A percentile compares a stretch with the other conserved stretches of the same genome.
Conservation (phyloP, 139 green algal genomes). For the Marvania coccoides region DNA sequence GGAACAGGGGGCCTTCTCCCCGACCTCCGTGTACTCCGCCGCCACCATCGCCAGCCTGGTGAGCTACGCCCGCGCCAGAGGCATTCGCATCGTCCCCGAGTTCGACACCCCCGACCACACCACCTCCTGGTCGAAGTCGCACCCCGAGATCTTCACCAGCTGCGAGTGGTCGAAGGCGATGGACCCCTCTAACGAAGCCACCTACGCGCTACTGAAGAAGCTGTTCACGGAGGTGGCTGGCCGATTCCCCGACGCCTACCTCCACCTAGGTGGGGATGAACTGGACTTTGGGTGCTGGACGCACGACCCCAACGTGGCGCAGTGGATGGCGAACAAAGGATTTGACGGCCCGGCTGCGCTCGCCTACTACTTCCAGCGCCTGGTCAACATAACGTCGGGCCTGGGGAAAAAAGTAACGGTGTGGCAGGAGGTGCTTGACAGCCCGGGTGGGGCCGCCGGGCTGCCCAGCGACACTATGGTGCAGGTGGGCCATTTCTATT, state of each 20-base stretch:
- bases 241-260: slow-evolving; percentile 32
- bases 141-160: slow-evolving; percentile 33
- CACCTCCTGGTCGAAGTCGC: slow-evolving; percentile 34
- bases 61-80: slow-evolving; percentile 31
- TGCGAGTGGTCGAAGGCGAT: slow-evolving; percentile 19
- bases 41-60: slow-evolving; percentile 31
- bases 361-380: slow-evolving; percentile 19
- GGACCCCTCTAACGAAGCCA: slow-evolving; percentile 1
- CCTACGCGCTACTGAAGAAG: slow-evolving; percentile 12
- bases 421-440: slow-evolving; percentile 38
- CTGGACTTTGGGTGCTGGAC: background rate
- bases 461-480: too few relatives aligned
- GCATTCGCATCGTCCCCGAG: slow-evolving; percentile 51
- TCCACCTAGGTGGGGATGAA: slow-evolving; percentile 39
- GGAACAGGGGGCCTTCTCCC: slow-evolving; percentile 14
- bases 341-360: background rate
- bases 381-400: slow-evolving; percentile 10
- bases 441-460: too few relatives aligned
- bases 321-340: background rate
- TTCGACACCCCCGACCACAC: slow-evolving; percentile 53
- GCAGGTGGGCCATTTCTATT: too few relatives aligned
- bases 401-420: slow-evolving; percentile 12
- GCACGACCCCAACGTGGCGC: background rate
- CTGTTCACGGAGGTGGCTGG: slow-evolving; percentile 19
- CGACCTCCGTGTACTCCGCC: slow-evolving; percentile 17